Conservation (phyloP, 1,284 basidiomycete genomes). For the Ganoderma meredithae region DNA sequence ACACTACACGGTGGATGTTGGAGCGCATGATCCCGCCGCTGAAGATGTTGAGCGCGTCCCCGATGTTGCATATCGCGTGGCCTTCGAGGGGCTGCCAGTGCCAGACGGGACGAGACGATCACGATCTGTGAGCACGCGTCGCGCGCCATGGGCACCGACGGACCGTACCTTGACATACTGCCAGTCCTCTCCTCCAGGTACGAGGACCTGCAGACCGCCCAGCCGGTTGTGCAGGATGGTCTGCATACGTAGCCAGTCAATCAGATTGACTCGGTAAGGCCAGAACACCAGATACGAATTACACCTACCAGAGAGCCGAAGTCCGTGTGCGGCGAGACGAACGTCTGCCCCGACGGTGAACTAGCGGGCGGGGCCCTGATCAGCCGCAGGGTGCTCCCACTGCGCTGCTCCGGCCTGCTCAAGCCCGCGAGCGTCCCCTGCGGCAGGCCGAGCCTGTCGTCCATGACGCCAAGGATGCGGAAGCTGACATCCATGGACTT, state of each 20-base stretch:
- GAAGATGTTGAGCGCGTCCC: constrained; percentile 49
- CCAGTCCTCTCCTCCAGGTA: constrained; percentile 68
- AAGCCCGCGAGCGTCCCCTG: constrained; percentile 24
- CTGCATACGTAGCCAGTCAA: too few species aligned
- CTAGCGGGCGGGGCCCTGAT: constrained; percentile 25
- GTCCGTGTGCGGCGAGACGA: constrained; percentile 30
- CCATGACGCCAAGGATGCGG: constrained; percentile 41
- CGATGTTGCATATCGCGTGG: constrained; percentile 47
- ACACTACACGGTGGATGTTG: constrained; percentile 47
- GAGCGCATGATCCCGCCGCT: constrained; percentile 47
- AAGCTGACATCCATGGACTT: constrained; percentile 42
- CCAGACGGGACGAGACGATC: too few species aligned
- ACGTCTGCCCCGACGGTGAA: constrained; percentile 20
- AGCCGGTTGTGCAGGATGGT: constrained; percentile 63
- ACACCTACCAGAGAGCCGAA: constrained; percentile 29
- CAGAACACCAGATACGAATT: too few species aligned
- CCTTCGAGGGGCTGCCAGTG: constrained; percentile 43
- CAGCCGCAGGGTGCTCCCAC: constrained; percentile 26
- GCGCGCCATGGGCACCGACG: too few species aligned
- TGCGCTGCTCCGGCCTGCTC: constrained; percentile 22
- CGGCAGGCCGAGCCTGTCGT: constrained; percentile 38
- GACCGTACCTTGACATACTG: constrained; percentile 64
- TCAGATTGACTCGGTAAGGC: too few species aligned
- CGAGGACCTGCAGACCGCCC: constrained; percentile 74
- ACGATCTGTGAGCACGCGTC: constrained; percentile 2